phyloP scores from a whole-genome alignment of 2,329 filamentous ascomycete species.

The Sarocladiaceae sp. region DNA sequence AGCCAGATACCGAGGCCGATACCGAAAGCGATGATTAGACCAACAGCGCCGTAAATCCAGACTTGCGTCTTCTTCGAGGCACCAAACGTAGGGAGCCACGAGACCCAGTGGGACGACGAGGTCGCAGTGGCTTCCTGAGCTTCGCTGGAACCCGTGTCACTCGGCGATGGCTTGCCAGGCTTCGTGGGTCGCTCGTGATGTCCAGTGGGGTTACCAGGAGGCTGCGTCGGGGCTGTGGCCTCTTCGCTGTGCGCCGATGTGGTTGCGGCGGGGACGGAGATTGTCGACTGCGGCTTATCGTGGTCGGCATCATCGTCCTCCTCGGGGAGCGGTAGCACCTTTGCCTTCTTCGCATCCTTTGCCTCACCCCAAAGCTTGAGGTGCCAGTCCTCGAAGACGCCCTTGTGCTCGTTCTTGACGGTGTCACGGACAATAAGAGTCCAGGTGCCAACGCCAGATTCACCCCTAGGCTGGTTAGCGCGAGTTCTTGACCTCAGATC shows the following conservation, averaged over 20 bases:
- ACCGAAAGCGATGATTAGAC: constrained; percentile 83
- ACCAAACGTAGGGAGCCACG: constrained; percentile 86
- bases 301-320: constrained; percentile 81
- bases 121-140: constrained; percentile 25
- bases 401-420: constrained; percentile 66
- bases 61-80: constrained; percentile 79
- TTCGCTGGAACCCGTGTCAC: constrained; percentile 9
- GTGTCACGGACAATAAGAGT: constrained; percentile 85
- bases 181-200: constrained; percentile 60
- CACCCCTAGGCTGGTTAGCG: constrained; percentile 58
- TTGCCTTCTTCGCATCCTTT: constrained; percentile 68
- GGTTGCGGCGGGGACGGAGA: constrained; percentile 45
- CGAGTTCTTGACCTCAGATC: background rate
- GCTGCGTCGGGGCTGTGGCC: constrained; percentile 48
- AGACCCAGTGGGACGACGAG: constrained; percentile 67
- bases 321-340: constrained; percentile 71
- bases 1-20: constrained; percentile 74
- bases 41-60: constrained; percentile 87
- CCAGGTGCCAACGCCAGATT: constrained; percentile 83
- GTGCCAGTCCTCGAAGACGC: constrained; percentile 84
- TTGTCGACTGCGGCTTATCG: constrained; percentile 56
- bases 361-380: constrained; percentile 90
- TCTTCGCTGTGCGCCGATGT: background rate
- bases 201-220: constrained; percentile 46
- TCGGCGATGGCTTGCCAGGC: constrained; percentile 8